These are phyloP conservation scores for Castanea sativa DNA, from an alignment of 306 rosid genomes.

Conservation along the genomic window DNA sequence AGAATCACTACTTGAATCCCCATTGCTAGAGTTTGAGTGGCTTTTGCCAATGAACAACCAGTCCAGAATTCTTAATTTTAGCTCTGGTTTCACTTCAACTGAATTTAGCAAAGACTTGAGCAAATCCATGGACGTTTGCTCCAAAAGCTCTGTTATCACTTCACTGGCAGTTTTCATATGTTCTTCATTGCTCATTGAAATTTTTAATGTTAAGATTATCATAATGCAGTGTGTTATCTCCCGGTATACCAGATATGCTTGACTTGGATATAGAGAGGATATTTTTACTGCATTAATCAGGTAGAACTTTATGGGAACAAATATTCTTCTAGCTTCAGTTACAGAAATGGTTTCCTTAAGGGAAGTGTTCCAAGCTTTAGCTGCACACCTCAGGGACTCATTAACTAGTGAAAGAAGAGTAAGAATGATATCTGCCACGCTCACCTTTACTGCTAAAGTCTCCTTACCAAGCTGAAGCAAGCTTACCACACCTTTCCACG, in stretches of 20 bases:
- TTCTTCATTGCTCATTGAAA: constrained; percentile 47
- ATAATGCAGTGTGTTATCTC: constrained; percentile 61
- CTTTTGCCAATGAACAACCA: constrained; percentile 48
- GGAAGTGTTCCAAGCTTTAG: constrained; percentile 65
- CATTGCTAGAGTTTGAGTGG: constrained; percentile 29
- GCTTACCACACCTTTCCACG: constrained; percentile 92
- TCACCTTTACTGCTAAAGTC: constrained; percentile 39
- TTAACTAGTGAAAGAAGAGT: constrained; percentile 57
- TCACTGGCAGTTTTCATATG: constrained; percentile 54
- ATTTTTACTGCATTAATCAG: constrained; percentile 76
- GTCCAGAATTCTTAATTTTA: constrained; percentile 60
- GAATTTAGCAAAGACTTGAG: constrained; percentile 59
- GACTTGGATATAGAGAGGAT: constrained; percentile 68
- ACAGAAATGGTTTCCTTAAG: constrained; percentile 54
- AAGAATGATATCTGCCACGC: constrained; percentile 49
- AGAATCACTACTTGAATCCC: constrained; percentile 31
- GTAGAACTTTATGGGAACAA: constrained; percentile 87
- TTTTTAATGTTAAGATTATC: constrained; percentile 59
- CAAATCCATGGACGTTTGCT: constrained; percentile 63
- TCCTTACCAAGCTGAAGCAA: constrained; percentile 78
- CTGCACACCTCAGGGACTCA: constrained; percentile 66
- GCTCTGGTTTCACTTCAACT: constrained; percentile 50
- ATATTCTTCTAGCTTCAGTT: constrained; percentile 69
- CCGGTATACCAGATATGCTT: constrained; percentile 54
- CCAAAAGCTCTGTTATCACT: constrained; percentile 68